phyloP scores from a whole-genome alignment of 495 filamentous ascomycete species.

The Massariosphaeria phaeospora region DNA sequence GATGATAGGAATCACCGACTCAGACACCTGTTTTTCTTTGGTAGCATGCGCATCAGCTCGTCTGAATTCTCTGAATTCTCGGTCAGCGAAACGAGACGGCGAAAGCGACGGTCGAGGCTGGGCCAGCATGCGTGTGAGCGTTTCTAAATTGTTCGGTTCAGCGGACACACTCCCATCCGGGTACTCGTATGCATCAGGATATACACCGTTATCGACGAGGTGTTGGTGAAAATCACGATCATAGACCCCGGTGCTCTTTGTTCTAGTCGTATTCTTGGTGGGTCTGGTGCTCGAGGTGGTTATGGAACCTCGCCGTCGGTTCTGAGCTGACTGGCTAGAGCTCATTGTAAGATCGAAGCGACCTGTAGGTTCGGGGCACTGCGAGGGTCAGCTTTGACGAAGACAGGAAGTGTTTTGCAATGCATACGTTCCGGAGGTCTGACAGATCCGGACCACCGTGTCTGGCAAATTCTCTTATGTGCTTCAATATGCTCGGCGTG shows the following conservation, averaged over 20 bases:
- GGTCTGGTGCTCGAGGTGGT: constrained; percentile 10
- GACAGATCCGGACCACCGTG: constrained; percentile 31
- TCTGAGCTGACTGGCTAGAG: constrained; percentile 17
- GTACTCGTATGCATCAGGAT: constrained; percentile 26
- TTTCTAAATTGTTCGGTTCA: constrained; percentile 27
- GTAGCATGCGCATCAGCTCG: constrained; percentile 33
- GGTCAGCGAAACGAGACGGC: constrained; percentile 38
- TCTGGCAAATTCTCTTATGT: constrained; percentile 31
- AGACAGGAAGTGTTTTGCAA: neutral
- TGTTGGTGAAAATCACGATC: constrained; percentile 31
- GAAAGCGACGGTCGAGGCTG: constrained; percentile 41
- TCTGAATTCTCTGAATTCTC: constrained; percentile 34
- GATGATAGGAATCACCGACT: constrained; percentile 39
- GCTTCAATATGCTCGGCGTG: constrained; percentile 6
- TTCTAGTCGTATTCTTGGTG: constrained; percentile 22
- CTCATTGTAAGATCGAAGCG: constrained; percentile 22
- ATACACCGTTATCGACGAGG: constrained; percentile 28
- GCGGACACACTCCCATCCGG: constrained; percentile 17
- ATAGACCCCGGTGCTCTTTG: constrained; percentile 25
- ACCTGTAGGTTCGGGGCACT: constrained; percentile 9
- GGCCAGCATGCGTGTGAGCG: constrained; percentile 31
- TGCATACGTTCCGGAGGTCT: constrained; percentile 21
- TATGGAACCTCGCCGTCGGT: constrained; percentile 7
- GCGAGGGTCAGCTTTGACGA: neutral
- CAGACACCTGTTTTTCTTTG: constrained; percentile 37